Evolutionary conservation across 2,329 filamentous ascomycete species (phyloP).

Genomic region (Plectosphaerella cucumerina): DNA sequence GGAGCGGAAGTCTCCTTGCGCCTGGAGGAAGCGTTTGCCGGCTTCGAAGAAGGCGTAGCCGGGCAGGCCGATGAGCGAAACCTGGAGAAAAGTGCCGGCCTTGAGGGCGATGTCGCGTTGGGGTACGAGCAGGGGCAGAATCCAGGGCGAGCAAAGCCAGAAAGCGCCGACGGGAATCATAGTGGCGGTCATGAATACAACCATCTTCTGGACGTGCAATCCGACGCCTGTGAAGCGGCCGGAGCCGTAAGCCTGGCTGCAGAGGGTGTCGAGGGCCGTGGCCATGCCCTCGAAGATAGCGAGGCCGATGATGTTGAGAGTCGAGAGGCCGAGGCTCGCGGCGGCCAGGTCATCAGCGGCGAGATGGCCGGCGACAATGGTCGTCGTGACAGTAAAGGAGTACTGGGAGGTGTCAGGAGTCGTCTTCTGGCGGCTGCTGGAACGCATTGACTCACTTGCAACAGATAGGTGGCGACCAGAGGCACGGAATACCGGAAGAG

Average conservation of each 20-base stretch:
- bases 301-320: slow-evolving; percentile 49
- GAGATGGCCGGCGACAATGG: slow-evolving; percentile 47
- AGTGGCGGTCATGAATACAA: slow-evolving; percentile 41
- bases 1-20: slow-evolving; percentile 49
- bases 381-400: slow-evolving; percentile 45
- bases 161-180: slow-evolving; percentile 42
- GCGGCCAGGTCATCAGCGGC: slow-evolving; percentile 48
- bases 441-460: slow-evolving; percentile 16
- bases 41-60: slow-evolving; percentile 52
- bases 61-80: slow-evolving; percentile 44
- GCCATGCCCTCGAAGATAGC: slow-evolving; percentile 47
- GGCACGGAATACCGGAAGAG: slow-evolving; percentile 35
- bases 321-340: slow-evolving; percentile 46
- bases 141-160: slow-evolving; percentile 44
- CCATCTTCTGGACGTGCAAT: slow-evolving; percentile 48
- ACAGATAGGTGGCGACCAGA: slow-evolving; percentile 46
- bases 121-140: slow-evolving; percentile 39
- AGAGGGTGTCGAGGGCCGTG: slow-evolving; percentile 46
- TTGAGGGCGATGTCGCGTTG: slow-evolving; percentile 42
- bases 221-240: slow-evolving; percentile 43
- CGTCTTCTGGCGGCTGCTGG: background rate
- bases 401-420: slow-evolving; percentile 33
- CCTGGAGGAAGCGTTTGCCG: slow-evolving; percentile 49
- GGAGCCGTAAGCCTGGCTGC: slow-evolving; percentile 46
- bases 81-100: slow-evolving; percentile 43